Percentiles rank a stretch among this genome's conserved stretches.
Evolutionary conservation across 202 grass and related monocot genomes (phyloP).

Genomic region (Hordeum pubiflorum): DNA sequence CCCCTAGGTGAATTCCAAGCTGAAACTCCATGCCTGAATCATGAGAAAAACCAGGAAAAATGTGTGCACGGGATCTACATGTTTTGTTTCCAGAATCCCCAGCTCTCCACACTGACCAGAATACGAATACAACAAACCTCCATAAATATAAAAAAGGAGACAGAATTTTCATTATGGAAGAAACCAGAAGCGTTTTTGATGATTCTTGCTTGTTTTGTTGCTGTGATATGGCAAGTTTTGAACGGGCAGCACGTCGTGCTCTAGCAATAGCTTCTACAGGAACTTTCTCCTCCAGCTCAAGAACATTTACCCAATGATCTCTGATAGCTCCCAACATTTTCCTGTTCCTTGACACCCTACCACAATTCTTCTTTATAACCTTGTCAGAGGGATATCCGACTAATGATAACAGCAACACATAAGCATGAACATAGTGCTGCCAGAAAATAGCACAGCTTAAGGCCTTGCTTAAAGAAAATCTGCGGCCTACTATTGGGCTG

Average conservation of each 20-base stretch:
- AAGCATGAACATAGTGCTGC: constrained; percentile 58
- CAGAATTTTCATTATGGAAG: constrained; percentile 36
- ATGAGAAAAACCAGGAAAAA: constrained; percentile 37
- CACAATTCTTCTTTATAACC: constrained; percentile 38
- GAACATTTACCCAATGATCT: constrained; percentile 48
- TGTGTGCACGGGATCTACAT: constrained; percentile 14
- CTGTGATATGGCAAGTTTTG: constrained; percentile 26
- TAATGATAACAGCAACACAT: constrained; percentile 49
- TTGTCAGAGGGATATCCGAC: constrained; percentile 56
- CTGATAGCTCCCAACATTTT: constrained; percentile 42
- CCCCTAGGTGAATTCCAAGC: constrained; percentile 47
- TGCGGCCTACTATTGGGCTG: constrained; percentile 1
- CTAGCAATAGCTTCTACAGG: constrained; percentile 61
- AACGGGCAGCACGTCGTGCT: constrained; percentile 55
- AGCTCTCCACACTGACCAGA: constrained; percentile 26
- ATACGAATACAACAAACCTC: constrained; percentile 39
- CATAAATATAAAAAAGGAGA: constrained; percentile 41
- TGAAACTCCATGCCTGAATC: constrained; percentile 39
- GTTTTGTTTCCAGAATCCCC: constrained; percentile 20
- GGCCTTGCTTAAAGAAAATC: constrained; percentile 42
- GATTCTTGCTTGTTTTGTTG: constrained; percentile 28
- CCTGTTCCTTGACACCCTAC: constrained; percentile 34
- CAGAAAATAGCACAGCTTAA: constrained; percentile 48
- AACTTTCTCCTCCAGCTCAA: constrained; percentile 57
- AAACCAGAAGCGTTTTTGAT: constrained; percentile 37